These are phyloP conservation scores for Leishmania guyanensis DNA, from an alignment of 208 protist species.

Conservation along the genomic window DNA sequence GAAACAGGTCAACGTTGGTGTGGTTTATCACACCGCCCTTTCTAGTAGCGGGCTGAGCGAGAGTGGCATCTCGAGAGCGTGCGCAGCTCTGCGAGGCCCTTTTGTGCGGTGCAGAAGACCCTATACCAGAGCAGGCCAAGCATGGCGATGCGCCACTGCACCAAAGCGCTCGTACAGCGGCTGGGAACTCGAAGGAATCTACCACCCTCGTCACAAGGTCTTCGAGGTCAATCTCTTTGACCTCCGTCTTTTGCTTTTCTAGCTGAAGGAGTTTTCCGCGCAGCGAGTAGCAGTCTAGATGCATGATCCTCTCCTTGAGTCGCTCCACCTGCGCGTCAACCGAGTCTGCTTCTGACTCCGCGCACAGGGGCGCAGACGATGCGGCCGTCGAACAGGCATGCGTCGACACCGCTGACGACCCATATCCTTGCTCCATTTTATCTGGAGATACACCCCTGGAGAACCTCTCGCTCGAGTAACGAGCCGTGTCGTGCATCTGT, in stretches of 20 bases:
- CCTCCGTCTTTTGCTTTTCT: slow-evolving; percentile 50
- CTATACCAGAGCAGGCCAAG: neutral
- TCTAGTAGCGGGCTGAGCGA: slow-evolving; percentile 10
- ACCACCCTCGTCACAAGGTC: slow-evolving; percentile 36
- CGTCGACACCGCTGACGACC: slow-evolving; percentile 4
- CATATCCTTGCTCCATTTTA: neutral
- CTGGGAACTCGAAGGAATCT: slow-evolving; percentile 46
- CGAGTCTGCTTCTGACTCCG: slow-evolving; percentile 14
- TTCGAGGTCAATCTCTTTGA: slow-evolving; percentile 43
- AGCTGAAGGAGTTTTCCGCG: slow-evolving; percentile 63
- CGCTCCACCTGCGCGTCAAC: slow-evolving; percentile 55
- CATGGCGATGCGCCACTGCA: neutral
- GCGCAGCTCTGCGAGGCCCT: neutral
- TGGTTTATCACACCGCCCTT: slow-evolving; percentile 36
- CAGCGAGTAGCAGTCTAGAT: slow-evolving; percentile 50
- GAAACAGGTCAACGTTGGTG: slow-evolving; percentile 52
- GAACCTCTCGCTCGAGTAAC: neutral
- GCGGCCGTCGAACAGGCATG: neutral
- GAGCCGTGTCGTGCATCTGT: neutral
- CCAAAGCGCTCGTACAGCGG: slow-evolving; percentile 64
- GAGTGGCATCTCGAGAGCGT: neutral
- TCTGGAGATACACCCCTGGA: neutral
- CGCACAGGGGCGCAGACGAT: too few species aligned
- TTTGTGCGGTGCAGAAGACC: neutral
- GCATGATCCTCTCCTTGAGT: slow-evolving; percentile 36